Base-by-base conservation (phyloP, 2,329 filamentous ascomycete species). In the Ophiostoma triangulosporum region DNA sequence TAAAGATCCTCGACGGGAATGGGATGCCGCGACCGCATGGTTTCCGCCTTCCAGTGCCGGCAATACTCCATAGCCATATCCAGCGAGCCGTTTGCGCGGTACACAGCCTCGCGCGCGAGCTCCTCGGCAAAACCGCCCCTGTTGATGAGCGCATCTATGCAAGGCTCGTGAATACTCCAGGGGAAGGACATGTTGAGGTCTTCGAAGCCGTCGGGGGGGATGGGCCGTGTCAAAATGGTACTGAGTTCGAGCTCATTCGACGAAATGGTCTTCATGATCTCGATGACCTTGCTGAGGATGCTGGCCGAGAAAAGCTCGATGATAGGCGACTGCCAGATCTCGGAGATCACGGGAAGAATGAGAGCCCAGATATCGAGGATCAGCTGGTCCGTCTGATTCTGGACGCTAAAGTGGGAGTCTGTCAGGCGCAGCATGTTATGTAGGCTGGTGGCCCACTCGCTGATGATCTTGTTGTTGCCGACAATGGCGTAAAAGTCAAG, bases 321-420 rank as follows among this genome's bases (percentile, higher is more conserved):
- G 48, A 95, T 79, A 26, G 81, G 73, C 1, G 89, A 94, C 60
- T 88, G 82, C 94, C 93, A 98, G 27, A 97, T 77, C 48, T 83
- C 77, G 54, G 78, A 77, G 38, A 93, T 77, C 46, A 84, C 79
- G 0, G 89, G 87, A 14, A 96, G 70, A 26, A 96, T 80, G 26
- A 83, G 80, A 68, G 86, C 81, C 40, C 93, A 84, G 40, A 97
- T 69, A 65, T 97, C 91, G 6, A 97, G 81, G 14, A 96, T 72
- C 53, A 97, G 85, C 61, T 96, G 91, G 1, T 79, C 73, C 8
- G 46, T 48, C 46, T 31, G 17, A n/a, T 48, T 11, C 27, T 33
- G 46, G 17, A 48, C 33, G 27, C 11, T 33, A 6, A 22, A 31
- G 11, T 48, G 27, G 7, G 29, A 15, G 17, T 48, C 46, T 24